Evolutionary conservation across 306 rosid species (phyloP).

Genomic region (Cucumis melo): DNA sequence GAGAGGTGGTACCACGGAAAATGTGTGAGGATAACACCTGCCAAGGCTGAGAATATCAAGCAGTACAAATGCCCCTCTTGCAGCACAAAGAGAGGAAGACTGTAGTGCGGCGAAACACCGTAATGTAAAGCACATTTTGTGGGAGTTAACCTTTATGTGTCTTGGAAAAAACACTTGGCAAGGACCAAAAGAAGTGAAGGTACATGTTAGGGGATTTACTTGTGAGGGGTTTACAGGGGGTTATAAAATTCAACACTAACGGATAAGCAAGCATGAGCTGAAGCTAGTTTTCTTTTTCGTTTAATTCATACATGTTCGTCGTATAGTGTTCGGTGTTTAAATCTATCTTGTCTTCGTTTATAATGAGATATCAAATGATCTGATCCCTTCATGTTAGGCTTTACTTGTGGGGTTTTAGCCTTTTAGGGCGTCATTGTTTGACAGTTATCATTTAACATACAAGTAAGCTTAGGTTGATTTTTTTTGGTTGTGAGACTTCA

Average conservation of each 20-base stretch:
- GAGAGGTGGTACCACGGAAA: conserved; percentile 54
- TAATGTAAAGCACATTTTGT: conserved; percentile 6
- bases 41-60: conserved; percentile 36
- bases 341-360: not conserved
- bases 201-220: conserved; percentile 10
- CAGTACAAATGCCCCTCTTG: conserved; percentile 52
- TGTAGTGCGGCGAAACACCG: not conserved
- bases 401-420: not conserved
- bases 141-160: conserved; percentile 7
- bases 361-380: not conserved
- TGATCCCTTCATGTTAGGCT: not conserved
- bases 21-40: conserved; percentile 53
- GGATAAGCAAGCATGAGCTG: not conserved
- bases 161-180: not conserved
- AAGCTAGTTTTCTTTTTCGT: not conserved
- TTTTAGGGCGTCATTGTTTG: not conserved
- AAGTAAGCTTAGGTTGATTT: not conserved
- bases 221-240: not conserved
- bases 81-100: conserved; percentile 30
- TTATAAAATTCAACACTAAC: not conserved
- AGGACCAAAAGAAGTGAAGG: conserved; percentile 5
- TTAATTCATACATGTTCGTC: not conserved
- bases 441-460: not conserved
- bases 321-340: not conserved
- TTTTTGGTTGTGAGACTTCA: too few species aligned